A percentile compares a stretch with the other conserved stretches of the same genome.
Conservation (phyloP, 768 basidiomycete genomes). For the Hydnum rufescens region DNA sequence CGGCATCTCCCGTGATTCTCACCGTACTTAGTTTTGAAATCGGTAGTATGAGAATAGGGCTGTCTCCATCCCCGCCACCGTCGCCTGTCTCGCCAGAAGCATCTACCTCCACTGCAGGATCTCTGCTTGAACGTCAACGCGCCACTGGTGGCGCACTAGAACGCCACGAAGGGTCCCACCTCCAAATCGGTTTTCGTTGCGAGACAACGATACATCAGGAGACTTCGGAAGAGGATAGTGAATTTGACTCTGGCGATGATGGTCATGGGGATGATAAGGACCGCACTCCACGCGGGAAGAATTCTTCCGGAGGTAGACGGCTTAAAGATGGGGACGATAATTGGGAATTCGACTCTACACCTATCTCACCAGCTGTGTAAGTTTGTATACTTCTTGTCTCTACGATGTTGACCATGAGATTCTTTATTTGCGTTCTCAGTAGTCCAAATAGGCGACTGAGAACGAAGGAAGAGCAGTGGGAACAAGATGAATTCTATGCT, state of each 20-base stretch:
- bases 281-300: background rate
- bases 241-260: background rate
- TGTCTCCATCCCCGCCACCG: too few species aligned
- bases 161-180: background rate
- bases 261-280: too few species aligned
- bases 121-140: too few species aligned
- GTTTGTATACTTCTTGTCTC: background rate
- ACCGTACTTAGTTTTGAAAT: too few species aligned
- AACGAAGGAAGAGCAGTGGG: background rate
- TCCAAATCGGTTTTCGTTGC: background rate
- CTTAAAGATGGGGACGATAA: background rate
- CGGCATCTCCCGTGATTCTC: too few species aligned
- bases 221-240: background rate
- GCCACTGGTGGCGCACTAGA: too few species aligned
- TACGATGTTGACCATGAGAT: background rate
- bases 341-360: background rate
- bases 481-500: conserved; percentile 6
- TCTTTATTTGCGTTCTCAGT: background rate
- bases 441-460: background rate
- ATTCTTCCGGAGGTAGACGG: background rate
- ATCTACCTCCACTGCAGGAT: too few species aligned
- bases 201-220: background rate
- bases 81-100: too few species aligned
- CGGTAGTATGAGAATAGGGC: too few species aligned
- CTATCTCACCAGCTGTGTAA: background rate